phyloP scores from a whole-genome alignment of 2,329 filamentous ascomycete genomes.

The Mollisiaceae sp. region DNA sequence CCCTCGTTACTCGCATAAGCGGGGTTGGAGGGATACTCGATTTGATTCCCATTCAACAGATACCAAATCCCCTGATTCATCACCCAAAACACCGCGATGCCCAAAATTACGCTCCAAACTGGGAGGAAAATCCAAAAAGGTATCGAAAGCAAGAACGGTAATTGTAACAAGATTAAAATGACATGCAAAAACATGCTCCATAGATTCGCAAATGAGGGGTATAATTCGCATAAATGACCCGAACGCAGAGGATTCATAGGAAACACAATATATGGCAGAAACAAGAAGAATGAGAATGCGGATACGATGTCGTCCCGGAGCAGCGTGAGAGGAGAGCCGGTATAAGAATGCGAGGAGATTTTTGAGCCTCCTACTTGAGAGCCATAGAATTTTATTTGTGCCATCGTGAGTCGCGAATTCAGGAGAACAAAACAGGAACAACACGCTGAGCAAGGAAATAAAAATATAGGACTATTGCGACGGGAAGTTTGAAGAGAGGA shows the following conservation, averaged over 20 bases:
- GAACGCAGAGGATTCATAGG: constrained; percentile 60
- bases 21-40: constrained; percentile 57
- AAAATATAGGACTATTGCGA: neutral
- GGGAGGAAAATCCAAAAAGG: constrained; percentile 56
- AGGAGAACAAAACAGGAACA: neutral
- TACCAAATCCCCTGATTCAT: constrained; percentile 58
- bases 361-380: constrained; percentile 62
- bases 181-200: constrained; percentile 62
- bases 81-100: constrained; percentile 51
- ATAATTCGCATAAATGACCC: constrained; percentile 66
- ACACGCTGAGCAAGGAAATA: neutral
- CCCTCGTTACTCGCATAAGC: constrained; percentile 55
- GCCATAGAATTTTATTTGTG: constrained; percentile 57
- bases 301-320: constrained; percentile 48
- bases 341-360: constrained; percentile 67
- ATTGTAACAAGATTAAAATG: constrained; percentile 63
- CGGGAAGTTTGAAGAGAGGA: neutral
- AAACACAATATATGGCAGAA: constrained; percentile 63
- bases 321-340: constrained; percentile 48
- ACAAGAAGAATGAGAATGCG: constrained; percentile 42
- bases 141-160: constrained; percentile 62
- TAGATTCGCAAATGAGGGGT: constrained; percentile 61
- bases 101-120: constrained; percentile 51
- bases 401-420: neutral
- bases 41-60: constrained; percentile 56